These are phyloP conservation scores for Linanthus parryae DNA, from an alignment of 148 eudicot genomes.

Conservation along the genomic window DNA sequence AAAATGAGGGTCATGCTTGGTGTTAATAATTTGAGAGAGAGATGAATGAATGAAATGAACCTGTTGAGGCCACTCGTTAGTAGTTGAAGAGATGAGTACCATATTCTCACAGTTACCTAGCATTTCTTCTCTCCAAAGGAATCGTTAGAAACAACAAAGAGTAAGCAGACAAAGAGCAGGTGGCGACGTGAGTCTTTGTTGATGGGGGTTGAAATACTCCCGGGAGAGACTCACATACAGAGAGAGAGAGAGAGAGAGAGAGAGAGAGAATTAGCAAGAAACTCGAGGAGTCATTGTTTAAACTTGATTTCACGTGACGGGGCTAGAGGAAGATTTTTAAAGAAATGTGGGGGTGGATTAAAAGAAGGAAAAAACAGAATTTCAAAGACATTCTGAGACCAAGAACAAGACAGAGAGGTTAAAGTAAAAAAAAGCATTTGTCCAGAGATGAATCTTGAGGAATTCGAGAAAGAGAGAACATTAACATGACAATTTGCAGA, in stretches of 20 bases:
- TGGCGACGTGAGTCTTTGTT: constrained; percentile 21
- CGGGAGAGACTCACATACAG: too few relatives aligned
- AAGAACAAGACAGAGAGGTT: constrained; percentile 38
- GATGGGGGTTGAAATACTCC: constrained; percentile 12
- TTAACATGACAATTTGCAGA: constrained; percentile 18
- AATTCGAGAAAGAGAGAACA: constrained; percentile 41
- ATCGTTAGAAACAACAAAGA: constrained; percentile 22
- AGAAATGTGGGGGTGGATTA: too few relatives aligned
- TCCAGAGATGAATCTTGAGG: constrained; percentile 38
- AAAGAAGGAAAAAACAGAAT: constrained; percentile 5
- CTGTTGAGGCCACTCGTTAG: constrained; percentile 20
- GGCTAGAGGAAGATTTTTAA: too few relatives aligned
- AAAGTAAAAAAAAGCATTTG: constrained; percentile 18
- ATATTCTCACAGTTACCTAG: constrained; percentile 23
- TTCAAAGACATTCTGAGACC: constrained; percentile 27
- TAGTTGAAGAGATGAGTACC: constrained; percentile 11
- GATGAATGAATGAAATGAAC: constrained; percentile 4
- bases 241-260: constrained; percentile 10
- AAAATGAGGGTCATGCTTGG: constrained; percentile 28
- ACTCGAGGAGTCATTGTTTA: background rate
- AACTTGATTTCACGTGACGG: constrained; percentile 19
- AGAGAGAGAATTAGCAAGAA: background rate
- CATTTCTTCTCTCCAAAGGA: constrained; percentile 13
- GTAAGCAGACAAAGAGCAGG: constrained; percentile 30
- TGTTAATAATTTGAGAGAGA: constrained; percentile 13